These are phyloP conservation scores for Arabidopsis suecica DNA, from an alignment of 345 rosid species.

Conservation along the genomic window DNA sequence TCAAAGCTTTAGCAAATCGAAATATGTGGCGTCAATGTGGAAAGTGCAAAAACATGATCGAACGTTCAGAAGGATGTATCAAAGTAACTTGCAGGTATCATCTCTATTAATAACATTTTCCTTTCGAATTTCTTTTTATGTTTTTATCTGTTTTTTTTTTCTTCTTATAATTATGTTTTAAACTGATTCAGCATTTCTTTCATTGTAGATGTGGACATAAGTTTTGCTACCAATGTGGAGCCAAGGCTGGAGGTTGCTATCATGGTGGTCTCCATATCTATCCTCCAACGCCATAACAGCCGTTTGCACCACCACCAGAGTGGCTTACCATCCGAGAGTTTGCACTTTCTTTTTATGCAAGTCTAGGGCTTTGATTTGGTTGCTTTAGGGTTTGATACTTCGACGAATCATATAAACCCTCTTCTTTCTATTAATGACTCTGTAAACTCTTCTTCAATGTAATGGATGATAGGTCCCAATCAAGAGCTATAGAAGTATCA, in stretches of 20 bases:
- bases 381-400: too few relatives aligned
- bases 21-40: constrained; percentile 3
- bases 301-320: background rate
- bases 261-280: background rate
- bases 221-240: constrained; percentile 62
- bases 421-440: too few relatives aligned
- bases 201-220: constrained; percentile 51
- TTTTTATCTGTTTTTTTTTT: background rate
- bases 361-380: too few relatives aligned
- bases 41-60: background rate
- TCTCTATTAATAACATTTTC: background rate
- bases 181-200: too few relatives aligned
- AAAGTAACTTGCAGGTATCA: background rate
- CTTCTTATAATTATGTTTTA: background rate
- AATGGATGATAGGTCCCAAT: too few relatives aligned
- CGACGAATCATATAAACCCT: too few relatives aligned
- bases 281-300: background rate
- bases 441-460: too few relatives aligned
- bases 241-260: background rate
- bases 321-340: background rate
- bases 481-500: too few relatives aligned
- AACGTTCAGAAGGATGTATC: background rate
- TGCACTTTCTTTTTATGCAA: too few relatives aligned
- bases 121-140: background rate
- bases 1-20: constrained; percentile 3